Evolutionary conservation across 2,329 filamentous ascomycete species (phyloP).

Genomic region (Colletotrichum spaethianum): DNA sequence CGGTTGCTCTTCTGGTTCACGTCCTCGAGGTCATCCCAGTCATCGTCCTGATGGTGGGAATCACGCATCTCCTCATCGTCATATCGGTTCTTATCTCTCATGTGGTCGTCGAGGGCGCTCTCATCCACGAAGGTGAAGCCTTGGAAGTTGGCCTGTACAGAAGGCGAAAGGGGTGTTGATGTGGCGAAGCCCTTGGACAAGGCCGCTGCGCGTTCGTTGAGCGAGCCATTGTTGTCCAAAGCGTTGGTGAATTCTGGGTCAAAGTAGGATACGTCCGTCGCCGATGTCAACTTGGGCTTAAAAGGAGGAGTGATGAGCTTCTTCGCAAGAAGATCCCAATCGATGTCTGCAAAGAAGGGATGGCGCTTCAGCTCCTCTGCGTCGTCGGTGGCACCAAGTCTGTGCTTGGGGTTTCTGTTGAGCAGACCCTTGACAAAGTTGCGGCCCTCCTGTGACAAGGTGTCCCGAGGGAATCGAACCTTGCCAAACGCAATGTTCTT

Average conservation of each 20-base stretch:
- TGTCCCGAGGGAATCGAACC: constrained; percentile 95
- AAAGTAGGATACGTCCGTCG: constrained; percentile 97
- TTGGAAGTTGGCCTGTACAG: constrained; percentile 97
- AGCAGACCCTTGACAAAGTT: constrained; percentile 98
- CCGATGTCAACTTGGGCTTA: constrained; percentile 96
- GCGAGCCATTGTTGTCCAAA: constrained; percentile 85
- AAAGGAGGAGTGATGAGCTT: constrained; percentile 97
- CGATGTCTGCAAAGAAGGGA: constrained; percentile 93
- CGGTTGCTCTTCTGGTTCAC: constrained; percentile 68
- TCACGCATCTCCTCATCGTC: constrained; percentile 75
- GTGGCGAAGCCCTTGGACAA: constrained; percentile 88
- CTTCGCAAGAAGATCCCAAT: constrained; percentile 89
- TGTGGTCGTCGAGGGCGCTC: constrained; percentile 91
- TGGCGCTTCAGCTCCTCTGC: constrained; percentile 95
- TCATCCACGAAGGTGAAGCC: constrained; percentile 99
- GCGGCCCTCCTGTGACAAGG: constrained; percentile 91
- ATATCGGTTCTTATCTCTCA: constrained; percentile 65
- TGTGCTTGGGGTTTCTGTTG: constrained; percentile 96
- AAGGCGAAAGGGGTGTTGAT: constrained; percentile 93
- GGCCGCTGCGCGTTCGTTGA: constrained; percentile 92
- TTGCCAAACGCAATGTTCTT: constrained; percentile 99
- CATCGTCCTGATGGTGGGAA: constrained; percentile 61
- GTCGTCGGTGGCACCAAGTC: constrained; percentile 90
- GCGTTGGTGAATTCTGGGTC: constrained; percentile 99
- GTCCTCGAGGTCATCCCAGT: constrained; percentile 73